Conservation (phyloP, 2,329 filamentous ascomycete genomes). For the Claviceps africana region DNA sequence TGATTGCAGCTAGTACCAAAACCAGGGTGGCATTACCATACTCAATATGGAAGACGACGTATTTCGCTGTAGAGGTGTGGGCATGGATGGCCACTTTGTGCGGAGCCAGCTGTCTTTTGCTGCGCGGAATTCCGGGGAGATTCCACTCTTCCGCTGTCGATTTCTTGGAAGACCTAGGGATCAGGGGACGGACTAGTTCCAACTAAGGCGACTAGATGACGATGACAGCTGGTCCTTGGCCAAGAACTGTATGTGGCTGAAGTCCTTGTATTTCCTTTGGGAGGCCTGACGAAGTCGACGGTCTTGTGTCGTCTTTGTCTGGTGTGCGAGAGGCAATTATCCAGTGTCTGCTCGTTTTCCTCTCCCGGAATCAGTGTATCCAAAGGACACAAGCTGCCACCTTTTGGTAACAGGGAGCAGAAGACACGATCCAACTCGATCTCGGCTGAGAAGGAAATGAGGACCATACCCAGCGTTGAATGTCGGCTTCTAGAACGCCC, state of each 20-base stretch:
- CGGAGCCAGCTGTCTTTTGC: constrained; percentile 3
- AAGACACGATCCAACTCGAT: not conserved
- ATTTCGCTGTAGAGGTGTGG: constrained; percentile 4
- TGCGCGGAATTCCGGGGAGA: constrained; percentile 6
- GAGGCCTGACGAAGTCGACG: not conserved
- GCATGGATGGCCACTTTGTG: constrained; percentile 3
- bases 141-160: constrained; percentile 1
- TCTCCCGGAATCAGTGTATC: too few relatives aligned
- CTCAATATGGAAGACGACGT: constrained; percentile 4
- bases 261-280: not conserved
- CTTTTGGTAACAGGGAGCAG: too few relatives aligned
- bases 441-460: not conserved
- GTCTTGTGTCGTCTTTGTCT: not conserved
- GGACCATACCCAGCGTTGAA: not conserved
- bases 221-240: not conserved
- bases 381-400: not conserved
- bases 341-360: not conserved
- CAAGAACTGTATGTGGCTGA: too few relatives aligned
- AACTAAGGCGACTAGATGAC: not conserved
- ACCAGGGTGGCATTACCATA: constrained; percentile 3
- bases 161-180: constrained; percentile 1
- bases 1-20: constrained; percentile 2
- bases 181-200: not conserved
- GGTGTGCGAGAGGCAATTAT: not conserved
- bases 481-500: not conserved